Percentiles rank a stretch among this genome's conserved stretches.
These are phyloP conservation scores for Phytopythium chamaehyphon DNA, from an alignment of 352 stramenopile species.

Conservation along the genomic window DNA sequence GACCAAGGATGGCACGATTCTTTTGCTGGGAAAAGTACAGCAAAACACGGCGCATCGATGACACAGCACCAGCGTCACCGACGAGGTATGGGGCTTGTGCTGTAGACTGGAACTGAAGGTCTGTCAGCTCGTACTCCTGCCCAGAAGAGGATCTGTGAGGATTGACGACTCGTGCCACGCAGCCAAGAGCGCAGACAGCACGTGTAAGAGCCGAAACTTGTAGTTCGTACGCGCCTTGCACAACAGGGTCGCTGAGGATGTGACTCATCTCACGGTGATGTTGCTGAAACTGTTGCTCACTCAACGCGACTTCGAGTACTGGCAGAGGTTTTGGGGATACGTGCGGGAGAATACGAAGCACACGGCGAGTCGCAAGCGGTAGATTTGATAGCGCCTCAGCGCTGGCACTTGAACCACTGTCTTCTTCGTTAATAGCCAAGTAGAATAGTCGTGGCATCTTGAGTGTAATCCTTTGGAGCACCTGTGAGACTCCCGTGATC, in stretches of 20 bases:
- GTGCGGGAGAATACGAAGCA: constrained; percentile 56
- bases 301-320: constrained; percentile 65
- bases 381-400: constrained; percentile 63
- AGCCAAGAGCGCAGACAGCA: constrained; percentile 91
- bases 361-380: constrained; percentile 40
- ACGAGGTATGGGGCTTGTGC: constrained; percentile 61
- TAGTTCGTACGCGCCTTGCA: constrained; percentile 93
- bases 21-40: constrained; percentile 76
- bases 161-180: constrained; percentile 60
- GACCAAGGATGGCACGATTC: constrained; percentile 46
- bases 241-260: constrained; percentile 74
- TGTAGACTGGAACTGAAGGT: constrained; percentile 75
- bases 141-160: constrained; percentile 32
- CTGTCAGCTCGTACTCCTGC: constrained; percentile 58
- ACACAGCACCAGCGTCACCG: constrained; percentile 6
- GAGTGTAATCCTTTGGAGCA: constrained; percentile 68
- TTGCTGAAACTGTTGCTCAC: constrained; percentile 65
- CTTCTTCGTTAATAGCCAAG: constrained; percentile 59
- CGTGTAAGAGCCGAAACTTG: constrained; percentile 88
- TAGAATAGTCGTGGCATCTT: constrained; percentile 73
- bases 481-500: constrained; percentile 83
- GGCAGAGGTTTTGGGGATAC: constrained; percentile 46
- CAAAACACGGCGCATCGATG: constrained; percentile 49
- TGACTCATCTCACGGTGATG: constrained; percentile 73
- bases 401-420: constrained; percentile 19